phyloP scores from a whole-genome alignment of 306 rosid genomes.

The Cercis canadensis region DNA sequence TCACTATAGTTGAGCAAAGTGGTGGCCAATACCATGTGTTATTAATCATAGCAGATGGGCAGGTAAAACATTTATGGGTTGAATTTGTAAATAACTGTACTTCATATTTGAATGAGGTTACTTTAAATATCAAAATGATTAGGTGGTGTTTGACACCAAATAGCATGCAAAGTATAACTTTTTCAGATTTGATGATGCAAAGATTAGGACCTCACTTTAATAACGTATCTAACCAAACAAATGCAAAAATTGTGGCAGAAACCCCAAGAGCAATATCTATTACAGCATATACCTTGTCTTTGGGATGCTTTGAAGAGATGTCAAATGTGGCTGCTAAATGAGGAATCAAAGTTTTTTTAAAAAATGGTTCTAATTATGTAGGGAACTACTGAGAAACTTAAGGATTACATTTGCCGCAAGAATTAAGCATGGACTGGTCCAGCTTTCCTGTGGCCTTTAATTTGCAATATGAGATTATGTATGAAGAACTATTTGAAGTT shows the following conservation, averaged over 20 bases:
- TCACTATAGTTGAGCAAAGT: slow-evolving; percentile 67
- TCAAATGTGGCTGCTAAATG: slow-evolving; percentile 5
- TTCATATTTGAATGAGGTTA: background rate
- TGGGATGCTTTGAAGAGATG: slow-evolving; percentile 8
- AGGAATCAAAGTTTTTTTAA: background rate
- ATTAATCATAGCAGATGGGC: too few relatives aligned
- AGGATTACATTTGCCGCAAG: slow-evolving; percentile 27
- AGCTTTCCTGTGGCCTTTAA: slow-evolving; percentile 18
- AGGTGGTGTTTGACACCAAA: background rate
- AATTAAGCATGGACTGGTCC: slow-evolving; percentile 1
- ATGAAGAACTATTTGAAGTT: slow-evolving; percentile 28
- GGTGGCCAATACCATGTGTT: slow-evolving; percentile 45
- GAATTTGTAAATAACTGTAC: background rate
- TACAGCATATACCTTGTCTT: slow-evolving; percentile 1
- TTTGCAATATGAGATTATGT: slow-evolving; percentile 12
- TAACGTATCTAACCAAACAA: slow-evolving; percentile 12
- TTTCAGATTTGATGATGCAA: slow-evolving; percentile 9
- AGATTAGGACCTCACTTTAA: slow-evolving; percentile 8
- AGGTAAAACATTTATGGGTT: slow-evolving; percentile 22
- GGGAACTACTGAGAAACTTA: slow-evolving; percentile 23
- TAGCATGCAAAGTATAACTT: background rate
- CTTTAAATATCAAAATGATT: background rate
- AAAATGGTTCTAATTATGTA: slow-evolving; percentile 11
- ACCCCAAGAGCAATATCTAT: slow-evolving; percentile 18
- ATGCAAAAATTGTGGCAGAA: slow-evolving; percentile 16